Conservation (phyloP, 441 rosid species). For the Gossypium schwendimanii region DNA sequence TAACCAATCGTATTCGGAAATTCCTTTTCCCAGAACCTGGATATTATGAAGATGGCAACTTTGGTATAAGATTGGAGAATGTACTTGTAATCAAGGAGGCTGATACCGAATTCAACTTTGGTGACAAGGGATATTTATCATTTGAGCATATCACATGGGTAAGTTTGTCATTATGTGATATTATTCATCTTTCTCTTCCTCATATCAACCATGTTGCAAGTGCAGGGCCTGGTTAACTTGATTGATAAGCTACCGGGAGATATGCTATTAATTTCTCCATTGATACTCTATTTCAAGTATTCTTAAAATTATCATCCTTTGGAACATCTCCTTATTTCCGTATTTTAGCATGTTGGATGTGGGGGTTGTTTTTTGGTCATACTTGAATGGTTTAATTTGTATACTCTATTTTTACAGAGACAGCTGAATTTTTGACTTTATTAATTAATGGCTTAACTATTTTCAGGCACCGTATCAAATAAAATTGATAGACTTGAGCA, state of each 20-base stretch:
- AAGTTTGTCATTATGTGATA: constrained; percentile 19
- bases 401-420: neutral
- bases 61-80: constrained; percentile 90
- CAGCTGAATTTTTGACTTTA: neutral
- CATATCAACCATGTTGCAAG: neutral
- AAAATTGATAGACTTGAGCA: constrained; percentile 59
- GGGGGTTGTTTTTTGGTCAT: neutral
- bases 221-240: too few species aligned
- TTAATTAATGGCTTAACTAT: neutral
- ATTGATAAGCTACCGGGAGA: too few species aligned
- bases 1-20: neutral
- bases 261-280: too few species aligned
- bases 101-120: constrained; percentile 70
- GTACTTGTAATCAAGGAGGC: constrained; percentile 72
- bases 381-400: neutral
- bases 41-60: constrained; percentile 91
- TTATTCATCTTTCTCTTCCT: neutral
- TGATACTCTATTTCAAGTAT: too few species aligned
- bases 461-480: constrained; percentile 83
- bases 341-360: neutral
- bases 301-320: too few species aligned
- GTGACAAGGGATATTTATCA: constrained; percentile 76
- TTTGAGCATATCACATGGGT: constrained; percentile 99
- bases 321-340: neutral
- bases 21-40: constrained; percentile 70